These are phyloP conservation scores for Sparassis latifolia DNA, from an alignment of 1,284 basidiomycete genomes.

Conservation along the genomic window DNA sequence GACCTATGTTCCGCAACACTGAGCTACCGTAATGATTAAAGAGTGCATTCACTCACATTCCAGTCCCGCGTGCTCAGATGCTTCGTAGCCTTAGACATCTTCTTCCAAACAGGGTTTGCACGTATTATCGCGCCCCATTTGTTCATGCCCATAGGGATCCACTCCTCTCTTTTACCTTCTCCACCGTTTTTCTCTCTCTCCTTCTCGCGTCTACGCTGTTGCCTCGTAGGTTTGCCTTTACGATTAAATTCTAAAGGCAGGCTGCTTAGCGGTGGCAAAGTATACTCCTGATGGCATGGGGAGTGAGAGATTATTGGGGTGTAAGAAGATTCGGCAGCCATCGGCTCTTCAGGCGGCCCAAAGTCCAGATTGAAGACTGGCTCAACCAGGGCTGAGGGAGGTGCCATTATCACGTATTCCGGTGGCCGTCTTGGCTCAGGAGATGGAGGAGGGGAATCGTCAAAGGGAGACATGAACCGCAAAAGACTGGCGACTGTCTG, in stretches of 20 bases:
- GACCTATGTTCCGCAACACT: constrained; percentile 38
- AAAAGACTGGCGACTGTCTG: constrained; percentile 7
- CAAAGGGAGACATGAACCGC: constrained; percentile 1
- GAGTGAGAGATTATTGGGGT: constrained; percentile 21
- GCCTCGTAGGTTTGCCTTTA: constrained; percentile 49
- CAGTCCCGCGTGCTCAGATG: constrained; percentile 74
- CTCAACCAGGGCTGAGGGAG: constrained; percentile 8
- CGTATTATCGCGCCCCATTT: constrained; percentile 66
- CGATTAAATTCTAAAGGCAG: constrained; percentile 61
- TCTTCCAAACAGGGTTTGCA: constrained; percentile 69
- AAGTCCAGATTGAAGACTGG: constrained; percentile 14
- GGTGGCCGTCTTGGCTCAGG: not conserved
- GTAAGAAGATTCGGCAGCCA: constrained; percentile 14
- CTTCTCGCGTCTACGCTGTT: constrained; percentile 45
- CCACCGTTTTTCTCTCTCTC: constrained; percentile 30
- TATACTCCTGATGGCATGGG: constrained; percentile 39
- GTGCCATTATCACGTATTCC: constrained; percentile 5
- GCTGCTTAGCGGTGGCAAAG: constrained; percentile 52
- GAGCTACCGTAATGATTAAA: not conserved
- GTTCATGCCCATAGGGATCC: constrained; percentile 58
- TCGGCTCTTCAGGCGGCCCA: constrained; percentile 4
- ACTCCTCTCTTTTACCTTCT: constrained; percentile 53
- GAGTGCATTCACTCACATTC: constrained; percentile 45
- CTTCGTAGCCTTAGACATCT: constrained; percentile 61
- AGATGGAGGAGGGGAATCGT: constrained; percentile 1